Percentiles rank a stretch among this genome's conserved stretches.
Evolutionary conservation across 1,139 yeast genomes (phyloP).

Genomic region (Yamadazyma taylorii): DNA sequence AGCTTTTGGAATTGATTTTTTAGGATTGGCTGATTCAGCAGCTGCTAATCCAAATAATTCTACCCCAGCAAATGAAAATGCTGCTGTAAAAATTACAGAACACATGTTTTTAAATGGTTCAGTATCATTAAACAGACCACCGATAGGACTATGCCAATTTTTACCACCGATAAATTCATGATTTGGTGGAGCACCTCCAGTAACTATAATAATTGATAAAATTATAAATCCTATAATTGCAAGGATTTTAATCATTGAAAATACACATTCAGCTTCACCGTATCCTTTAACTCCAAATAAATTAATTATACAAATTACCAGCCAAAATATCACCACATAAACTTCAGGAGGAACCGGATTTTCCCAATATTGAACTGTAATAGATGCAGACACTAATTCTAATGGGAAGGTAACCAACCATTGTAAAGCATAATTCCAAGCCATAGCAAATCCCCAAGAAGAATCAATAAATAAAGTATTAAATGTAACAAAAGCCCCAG

Average conservation of each 20-base stretch:
- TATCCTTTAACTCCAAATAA: constrained; percentile 38
- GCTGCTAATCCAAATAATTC: constrained; percentile 39
- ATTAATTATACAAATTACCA: constrained; percentile 28
- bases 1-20: constrained; percentile 33
- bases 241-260: constrained; percentile 30
- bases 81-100: constrained; percentile 81
- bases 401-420: constrained; percentile 41
- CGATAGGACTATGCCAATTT: constrained; percentile 33
- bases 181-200: constrained; percentile 35
- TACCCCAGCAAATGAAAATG: constrained; percentile 64
- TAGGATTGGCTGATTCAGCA: constrained; percentile 35
- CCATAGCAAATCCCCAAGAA: constrained; percentile 42
- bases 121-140: constrained; percentile 28
- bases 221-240: constrained; percentile 36
- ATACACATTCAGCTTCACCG: constrained; percentile 36
- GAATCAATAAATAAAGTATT: constrained; percentile 37
- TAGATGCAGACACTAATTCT: constrained; percentile 41
- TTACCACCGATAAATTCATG: constrained; percentile 36
- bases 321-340: constrained; percentile 33
- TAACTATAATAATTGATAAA: constrained; percentile 28
- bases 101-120: constrained; percentile 70
- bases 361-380: constrained; percentile 34
- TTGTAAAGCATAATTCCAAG: constrained; percentile 44
- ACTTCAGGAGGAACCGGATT: constrained; percentile 27
- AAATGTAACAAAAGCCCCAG: constrained; percentile 42